Conservation (phyloP, 768 basidiomycete species). For the Boletus speciosus region DNA sequence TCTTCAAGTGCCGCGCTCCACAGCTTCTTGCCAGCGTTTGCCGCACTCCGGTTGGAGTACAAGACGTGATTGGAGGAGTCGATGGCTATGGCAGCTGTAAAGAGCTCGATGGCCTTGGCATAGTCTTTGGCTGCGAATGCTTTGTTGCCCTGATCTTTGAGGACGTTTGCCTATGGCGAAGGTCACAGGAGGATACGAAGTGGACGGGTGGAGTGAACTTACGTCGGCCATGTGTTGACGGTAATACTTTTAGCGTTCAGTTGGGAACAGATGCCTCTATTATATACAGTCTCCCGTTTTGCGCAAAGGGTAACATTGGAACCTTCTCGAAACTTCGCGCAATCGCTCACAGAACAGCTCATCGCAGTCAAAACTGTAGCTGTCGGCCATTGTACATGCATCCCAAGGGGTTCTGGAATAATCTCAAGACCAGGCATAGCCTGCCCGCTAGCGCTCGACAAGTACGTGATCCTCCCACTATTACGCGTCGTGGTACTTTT, state of each 20-base stretch:
- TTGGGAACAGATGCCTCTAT: too few species aligned
- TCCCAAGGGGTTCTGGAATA: too few species aligned
- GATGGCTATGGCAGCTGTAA: slow-evolving; percentile 76
- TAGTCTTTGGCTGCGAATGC: slow-evolving; percentile 93
- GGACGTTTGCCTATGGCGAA: slow-evolving; percentile 43
- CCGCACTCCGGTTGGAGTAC: slow-evolving; percentile 91
- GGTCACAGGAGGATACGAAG: slow-evolving; percentile 19
- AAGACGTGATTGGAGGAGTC: slow-evolving; percentile 85
- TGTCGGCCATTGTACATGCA: too few species aligned
- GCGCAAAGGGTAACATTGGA: not conserved
- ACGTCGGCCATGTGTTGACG: slow-evolving; percentile 34
- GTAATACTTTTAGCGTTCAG: too few species aligned
- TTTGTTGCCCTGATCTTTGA: slow-evolving; percentile 94
- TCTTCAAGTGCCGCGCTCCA: slow-evolving; percentile 77
- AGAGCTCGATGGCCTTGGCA: slow-evolving; percentile 80
- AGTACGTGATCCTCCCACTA: slow-evolving; percentile 2
- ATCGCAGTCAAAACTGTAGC: too few species aligned
- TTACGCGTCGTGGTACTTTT: not conserved
- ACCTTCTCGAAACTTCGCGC: too few species aligned
- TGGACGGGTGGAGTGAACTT: slow-evolving; percentile 9
- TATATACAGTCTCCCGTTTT: slow-evolving; percentile 3
- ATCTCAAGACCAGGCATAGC: too few species aligned
- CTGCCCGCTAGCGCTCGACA: not conserved
- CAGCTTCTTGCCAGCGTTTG: slow-evolving; percentile 79
- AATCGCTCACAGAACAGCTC: too few species aligned